Evolutionary conservation across 1,139 yeast genomes (phyloP).

Genomic region (Petasospora fabianii): DNA sequence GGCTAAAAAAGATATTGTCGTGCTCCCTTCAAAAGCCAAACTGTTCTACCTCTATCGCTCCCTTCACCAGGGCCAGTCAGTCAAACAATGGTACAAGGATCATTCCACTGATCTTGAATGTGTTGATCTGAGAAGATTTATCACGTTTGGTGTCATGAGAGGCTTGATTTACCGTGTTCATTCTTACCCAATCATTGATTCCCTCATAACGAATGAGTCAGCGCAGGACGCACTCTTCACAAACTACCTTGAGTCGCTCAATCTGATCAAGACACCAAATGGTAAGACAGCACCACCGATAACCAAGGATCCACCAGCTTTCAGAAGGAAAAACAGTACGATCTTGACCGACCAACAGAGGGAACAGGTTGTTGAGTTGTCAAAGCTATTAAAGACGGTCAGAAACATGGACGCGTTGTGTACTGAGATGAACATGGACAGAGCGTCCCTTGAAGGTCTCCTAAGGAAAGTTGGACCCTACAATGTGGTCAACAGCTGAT

Average conservation of each 20-base stretch:
- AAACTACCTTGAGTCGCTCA: slow-evolving; percentile 7
- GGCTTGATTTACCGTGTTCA: slow-evolving; percentile 80
- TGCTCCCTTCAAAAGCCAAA: slow-evolving; percentile 59
- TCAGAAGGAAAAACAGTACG: slow-evolving; percentile 13
- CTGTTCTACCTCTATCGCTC: slow-evolving; percentile 76
- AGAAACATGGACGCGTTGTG: slow-evolving; percentile 72
- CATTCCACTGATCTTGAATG: slow-evolving; percentile 56
- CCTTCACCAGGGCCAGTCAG: slow-evolving; percentile 71
- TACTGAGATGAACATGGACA: slow-evolving; percentile 58
- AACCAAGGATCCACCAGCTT: slow-evolving; percentile 1
- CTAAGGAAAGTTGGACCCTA: slow-evolving; percentile 38
- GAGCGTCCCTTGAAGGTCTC: slow-evolving; percentile 50
- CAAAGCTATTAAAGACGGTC: slow-evolving; percentile 49
- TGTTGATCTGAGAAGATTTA: slow-evolving; percentile 78
- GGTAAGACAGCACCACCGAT: not conserved
- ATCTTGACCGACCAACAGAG: slow-evolving; percentile 21
- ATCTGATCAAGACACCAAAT: not conserved
- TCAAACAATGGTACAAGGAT: slow-evolving; percentile 77
- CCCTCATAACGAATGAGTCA: slow-evolving; percentile 13
- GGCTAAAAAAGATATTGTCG: slow-evolving; percentile 21
- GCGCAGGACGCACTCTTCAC: slow-evolving; percentile 13
- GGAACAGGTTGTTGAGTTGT: slow-evolving; percentile 35
- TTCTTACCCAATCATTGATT: slow-evolving; percentile 58
- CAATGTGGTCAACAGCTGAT: slow-evolving; percentile 32
- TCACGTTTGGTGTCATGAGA: slow-evolving; percentile 81